These are phyloP conservation scores for Hysterangium stoloniferum DNA, from an alignment of 768 basidiomycete species.

Conservation along the genomic window DNA sequence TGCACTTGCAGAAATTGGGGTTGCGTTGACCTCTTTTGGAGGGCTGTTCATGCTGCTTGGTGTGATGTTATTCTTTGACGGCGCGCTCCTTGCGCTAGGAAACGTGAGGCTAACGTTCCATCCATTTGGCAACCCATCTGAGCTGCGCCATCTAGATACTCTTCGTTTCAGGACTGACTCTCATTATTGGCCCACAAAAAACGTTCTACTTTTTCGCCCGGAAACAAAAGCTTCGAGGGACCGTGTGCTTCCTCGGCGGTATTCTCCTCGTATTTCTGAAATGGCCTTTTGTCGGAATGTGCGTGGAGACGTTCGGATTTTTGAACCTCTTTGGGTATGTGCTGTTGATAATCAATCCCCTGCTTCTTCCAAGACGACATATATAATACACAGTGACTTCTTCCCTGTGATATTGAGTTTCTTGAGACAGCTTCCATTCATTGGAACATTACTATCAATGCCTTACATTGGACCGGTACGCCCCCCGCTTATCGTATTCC, in stretches of 20 bases:
- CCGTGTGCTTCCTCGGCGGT: slow-evolving; percentile 80
- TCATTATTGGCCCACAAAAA: slow-evolving; percentile 96
- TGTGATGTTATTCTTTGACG: slow-evolving; percentile 94
- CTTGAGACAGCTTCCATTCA: slow-evolving; percentile 85
- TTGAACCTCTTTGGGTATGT: slow-evolving; percentile 92
- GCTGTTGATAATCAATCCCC: slow-evolving; percentile 15
- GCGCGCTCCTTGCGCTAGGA: slow-evolving; percentile 90
- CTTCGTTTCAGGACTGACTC: slow-evolving; percentile 87
- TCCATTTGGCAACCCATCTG: slow-evolving; percentile 7
- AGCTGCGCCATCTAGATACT: slow-evolving; percentile 54
- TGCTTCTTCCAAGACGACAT: background rate
- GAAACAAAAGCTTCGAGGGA: slow-evolving; percentile 89
- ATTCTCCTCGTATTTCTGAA: slow-evolving; percentile 91
- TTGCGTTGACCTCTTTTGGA: slow-evolving; percentile 93
- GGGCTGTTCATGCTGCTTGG: slow-evolving; percentile 94
- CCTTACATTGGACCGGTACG: slow-evolving; percentile 78
- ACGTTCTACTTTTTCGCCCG: slow-evolving; percentile 98
- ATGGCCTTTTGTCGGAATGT: slow-evolving; percentile 89
- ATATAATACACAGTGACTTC: slow-evolving; percentile 76
- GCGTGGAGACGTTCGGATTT: slow-evolving; percentile 95
- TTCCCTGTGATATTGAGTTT: slow-evolving; percentile 99
- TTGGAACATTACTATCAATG: slow-evolving; percentile 78
- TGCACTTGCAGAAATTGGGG: slow-evolving; percentile 72
- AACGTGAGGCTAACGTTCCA: slow-evolving; percentile 53
- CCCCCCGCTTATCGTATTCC: background rate